Base-by-base conservation (phyloP, 2,329 filamentous ascomycete genomes). In the Arthrobotrys entomopaga region DNA sequence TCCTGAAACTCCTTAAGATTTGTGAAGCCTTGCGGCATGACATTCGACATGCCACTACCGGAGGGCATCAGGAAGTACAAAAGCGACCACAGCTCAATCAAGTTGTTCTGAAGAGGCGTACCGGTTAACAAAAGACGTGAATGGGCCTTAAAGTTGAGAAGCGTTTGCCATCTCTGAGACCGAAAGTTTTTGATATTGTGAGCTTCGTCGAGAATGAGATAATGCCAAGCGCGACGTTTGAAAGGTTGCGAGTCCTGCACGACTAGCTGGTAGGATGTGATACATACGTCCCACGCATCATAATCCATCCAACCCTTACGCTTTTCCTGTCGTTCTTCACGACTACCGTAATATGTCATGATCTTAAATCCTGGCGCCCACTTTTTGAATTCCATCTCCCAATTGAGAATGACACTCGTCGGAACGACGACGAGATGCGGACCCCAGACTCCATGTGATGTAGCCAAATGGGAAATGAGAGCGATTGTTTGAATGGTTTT, bases 171-270 rank as follows among this genome's bases (percentile, higher is more conserved):
- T 76, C 94, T 86, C 81, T 97, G 93, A 1, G 94, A 97, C 79
- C 96, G 93, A 85, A 98, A 99, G 82, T 99, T 99, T 80, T 99
- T 98, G 85, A 99, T 99, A 82, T 99, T 98, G 84, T 99, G 95
- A 0, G 96, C 95, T 83, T 99, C 95, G 78, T 99, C 95, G 0
- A 99, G 87, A 76, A 99, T 93, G 87, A 99, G 92, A 82, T 98
- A 99, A 80, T 98, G 93, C 96, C 96, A 99, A 61, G 88, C 87
- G 38, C 94, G 88, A 76, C 93, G 89, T 80, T 96, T 95, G 83
- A 99, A 96, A 0, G 96, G 92, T 78, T 94, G 90, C 77, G 95
- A 90, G 80, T 99, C 96, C 80, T 97, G 92, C 15, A 98, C 86
- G 5, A 98, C 93, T 54, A 99, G 88, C 79, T 99, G 94, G 81